A percentile compares a stretch with the other conserved stretches of the same genome.
Conservation (phyloP, 2,329 filamentous ascomycete genomes). For the Fusarium devonianum region DNA sequence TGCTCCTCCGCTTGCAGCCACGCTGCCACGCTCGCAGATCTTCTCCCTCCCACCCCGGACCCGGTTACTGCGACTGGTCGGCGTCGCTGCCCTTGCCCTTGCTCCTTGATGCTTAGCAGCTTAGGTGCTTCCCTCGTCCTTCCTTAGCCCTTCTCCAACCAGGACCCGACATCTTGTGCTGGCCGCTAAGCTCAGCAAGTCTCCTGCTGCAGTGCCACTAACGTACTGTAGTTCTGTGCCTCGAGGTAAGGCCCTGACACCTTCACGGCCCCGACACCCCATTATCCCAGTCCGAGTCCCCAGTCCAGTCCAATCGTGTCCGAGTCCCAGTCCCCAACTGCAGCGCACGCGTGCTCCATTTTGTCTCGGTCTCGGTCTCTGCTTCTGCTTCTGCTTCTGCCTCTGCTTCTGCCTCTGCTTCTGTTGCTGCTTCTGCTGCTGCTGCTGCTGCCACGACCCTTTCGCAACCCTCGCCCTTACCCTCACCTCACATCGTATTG, state of each 20-base stretch:
- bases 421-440: no score
- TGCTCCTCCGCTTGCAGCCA: constrained; percentile 37
- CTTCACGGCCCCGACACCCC: constrained; percentile 34
- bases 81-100: constrained; percentile 29
- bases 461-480: constrained; percentile 18
- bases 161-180: constrained; percentile 33
- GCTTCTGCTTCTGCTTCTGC: no score
- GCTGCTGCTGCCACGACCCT: constrained; percentile 19
- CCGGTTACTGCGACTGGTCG: constrained; percentile 32
- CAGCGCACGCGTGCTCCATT: constrained; percentile 33
- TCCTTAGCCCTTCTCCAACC: constrained; percentile 36
- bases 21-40: constrained; percentile 37
- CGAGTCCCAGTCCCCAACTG: no score
- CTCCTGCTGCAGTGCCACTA: constrained; percentile 23
- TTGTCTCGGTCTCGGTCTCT: no score
- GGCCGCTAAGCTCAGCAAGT: constrained; percentile 31
- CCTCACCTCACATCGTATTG: neutral
- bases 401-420: no score
- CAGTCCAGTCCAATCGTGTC: no score
- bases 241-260: constrained; percentile 36
- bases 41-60: constrained; percentile 33
- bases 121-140: constrained; percentile 37
- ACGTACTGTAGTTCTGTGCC: constrained; percentile 6
- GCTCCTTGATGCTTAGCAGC: no score
- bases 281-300: constrained; percentile 32